Conservation (phyloP, 2,329 filamentous ascomycete genomes). For the Dactylellina drechsleri region DNA sequence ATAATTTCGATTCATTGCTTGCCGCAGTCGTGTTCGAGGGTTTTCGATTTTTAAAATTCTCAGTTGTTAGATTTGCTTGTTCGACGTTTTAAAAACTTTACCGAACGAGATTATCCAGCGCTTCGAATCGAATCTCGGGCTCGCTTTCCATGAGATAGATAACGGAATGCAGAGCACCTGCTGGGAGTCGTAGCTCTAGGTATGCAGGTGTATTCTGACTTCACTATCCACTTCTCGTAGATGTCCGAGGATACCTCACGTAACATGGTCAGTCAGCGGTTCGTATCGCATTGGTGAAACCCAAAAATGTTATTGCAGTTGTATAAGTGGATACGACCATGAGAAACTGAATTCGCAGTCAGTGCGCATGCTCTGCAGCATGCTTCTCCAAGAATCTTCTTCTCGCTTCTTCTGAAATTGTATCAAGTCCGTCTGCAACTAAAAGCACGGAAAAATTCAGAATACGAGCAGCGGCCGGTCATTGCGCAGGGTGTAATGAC, state of each 20-base stretch:
- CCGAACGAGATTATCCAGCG: slow-evolving; percentile 11
- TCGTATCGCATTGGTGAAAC: slow-evolving; percentile 44
- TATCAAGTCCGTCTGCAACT: not conserved
- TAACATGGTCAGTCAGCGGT: slow-evolving; percentile 10
- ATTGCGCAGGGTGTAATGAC: slow-evolving; percentile 30
- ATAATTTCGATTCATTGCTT: slow-evolving; percentile 21
- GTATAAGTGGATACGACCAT: slow-evolving; percentile 40
- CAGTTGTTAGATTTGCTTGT: slow-evolving; percentile 6
- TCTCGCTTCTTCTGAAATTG: not conserved
- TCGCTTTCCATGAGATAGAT: no score
- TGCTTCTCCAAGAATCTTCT: slow-evolving; percentile 3
- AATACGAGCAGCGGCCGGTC: slow-evolving; percentile 49
- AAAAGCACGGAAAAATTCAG: slow-evolving; percentile 47
- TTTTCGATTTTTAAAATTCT: slow-evolving; percentile 15
- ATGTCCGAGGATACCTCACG: slow-evolving; percentile 33
- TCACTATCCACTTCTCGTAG: not conserved
- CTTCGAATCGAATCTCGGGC: no score
- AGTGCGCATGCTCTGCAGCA: slow-evolving; percentile 34
- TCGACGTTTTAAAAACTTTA: not conserved
- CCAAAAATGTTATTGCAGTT: slow-evolving; percentile 38
- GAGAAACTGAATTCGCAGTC: slow-evolving; percentile 9
- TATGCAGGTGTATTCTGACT: not conserved
- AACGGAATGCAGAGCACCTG: no score
- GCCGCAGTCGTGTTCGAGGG: slow-evolving; percentile 27
- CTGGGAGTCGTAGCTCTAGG: no score